Conservation (phyloP, 257 asterid species). For the Nyctanthes arbortristis region DNA sequence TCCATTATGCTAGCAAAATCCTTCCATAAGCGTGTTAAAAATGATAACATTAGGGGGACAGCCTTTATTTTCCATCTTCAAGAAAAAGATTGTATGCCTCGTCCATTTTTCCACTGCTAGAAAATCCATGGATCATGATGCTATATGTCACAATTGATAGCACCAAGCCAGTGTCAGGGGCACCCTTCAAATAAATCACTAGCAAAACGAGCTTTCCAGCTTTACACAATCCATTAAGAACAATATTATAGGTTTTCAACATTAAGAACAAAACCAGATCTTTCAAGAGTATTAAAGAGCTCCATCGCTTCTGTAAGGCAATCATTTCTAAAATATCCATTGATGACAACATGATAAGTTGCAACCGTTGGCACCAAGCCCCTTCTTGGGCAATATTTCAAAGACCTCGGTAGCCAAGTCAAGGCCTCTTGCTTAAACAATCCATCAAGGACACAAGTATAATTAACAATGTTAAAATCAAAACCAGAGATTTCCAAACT, state of each 20-base stretch:
- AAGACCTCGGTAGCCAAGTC: background rate
- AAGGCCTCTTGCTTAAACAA: background rate
- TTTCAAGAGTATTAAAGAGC: no score
- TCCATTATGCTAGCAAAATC: constrained; percentile 48
- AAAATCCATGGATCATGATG: constrained; percentile 64
- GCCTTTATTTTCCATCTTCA: constrained; percentile 58
- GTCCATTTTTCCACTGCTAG: constrained; percentile 50
- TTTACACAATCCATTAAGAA: constrained; percentile 60
- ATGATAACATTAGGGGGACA: constrained; percentile 50
- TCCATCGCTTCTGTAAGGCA: constrained; percentile 51
- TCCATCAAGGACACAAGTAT: constrained; percentile 40
- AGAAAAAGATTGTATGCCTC: constrained; percentile 55
- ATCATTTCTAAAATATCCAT: constrained; percentile 65
- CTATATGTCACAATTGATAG: constrained; percentile 47
- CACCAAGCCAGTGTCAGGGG: constrained; percentile 45
- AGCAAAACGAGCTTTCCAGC: constrained; percentile 42
- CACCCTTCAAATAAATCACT: constrained; percentile 42
- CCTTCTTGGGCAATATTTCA: background rate
- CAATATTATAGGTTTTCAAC: constrained; percentile 42
- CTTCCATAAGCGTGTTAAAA: constrained; percentile 69
- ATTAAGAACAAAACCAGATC: constrained; percentile 38
- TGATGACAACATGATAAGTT: constrained; percentile 33
- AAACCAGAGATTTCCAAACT: constrained; percentile 49
- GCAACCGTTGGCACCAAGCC: background rate
- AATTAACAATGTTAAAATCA: constrained; percentile 31